A percentile compares a stretch with the other conserved stretches of the same genome.
Evolutionary conservation across 2,329 filamentous ascomycete genomes (phyloP).

Genomic region (Talaromyces funiculosus): DNA sequence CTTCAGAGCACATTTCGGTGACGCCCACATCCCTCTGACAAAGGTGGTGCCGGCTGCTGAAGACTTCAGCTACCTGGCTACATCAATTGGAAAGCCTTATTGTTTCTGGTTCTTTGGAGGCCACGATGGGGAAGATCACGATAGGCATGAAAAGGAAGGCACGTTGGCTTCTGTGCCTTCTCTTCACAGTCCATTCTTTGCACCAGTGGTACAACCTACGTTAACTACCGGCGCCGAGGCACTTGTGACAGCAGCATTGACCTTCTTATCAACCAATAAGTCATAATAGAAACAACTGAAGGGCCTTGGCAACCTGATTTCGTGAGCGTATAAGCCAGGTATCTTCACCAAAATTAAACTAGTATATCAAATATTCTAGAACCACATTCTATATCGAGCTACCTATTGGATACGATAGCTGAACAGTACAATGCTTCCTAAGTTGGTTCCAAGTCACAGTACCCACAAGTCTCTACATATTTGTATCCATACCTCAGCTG

Average conservation of each 20-base stretch:
- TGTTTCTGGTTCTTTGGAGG: slow-evolving; percentile 2
- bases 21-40: not conserved
- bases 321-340: not conserved
- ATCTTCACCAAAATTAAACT: not conserved
- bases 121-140: not conserved
- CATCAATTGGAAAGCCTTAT: not conserved
- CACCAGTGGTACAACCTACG: not conserved
- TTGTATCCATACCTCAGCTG: not conserved
- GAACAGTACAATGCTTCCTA: not conserved
- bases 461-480: not conserved
- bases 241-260: not conserved
- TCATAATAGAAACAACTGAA: not conserved
- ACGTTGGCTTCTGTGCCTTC: not conserved
- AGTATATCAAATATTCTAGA: not conserved
- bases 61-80: not conserved
- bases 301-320: not conserved
- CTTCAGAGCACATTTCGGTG: not conserved
- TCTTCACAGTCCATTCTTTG: not conserved
- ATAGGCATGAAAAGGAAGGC: not conserved
- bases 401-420: not conserved
- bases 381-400: not conserved
- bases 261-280: not conserved
- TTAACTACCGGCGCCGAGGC: not conserved
- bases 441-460: not conserved
- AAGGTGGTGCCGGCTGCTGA: not conserved